Percentiles rank a stretch among this genome's conserved stretches.
Conservation (phyloP, 768 basidiomycete genomes). For the Scleroderma citrinum region DNA sequence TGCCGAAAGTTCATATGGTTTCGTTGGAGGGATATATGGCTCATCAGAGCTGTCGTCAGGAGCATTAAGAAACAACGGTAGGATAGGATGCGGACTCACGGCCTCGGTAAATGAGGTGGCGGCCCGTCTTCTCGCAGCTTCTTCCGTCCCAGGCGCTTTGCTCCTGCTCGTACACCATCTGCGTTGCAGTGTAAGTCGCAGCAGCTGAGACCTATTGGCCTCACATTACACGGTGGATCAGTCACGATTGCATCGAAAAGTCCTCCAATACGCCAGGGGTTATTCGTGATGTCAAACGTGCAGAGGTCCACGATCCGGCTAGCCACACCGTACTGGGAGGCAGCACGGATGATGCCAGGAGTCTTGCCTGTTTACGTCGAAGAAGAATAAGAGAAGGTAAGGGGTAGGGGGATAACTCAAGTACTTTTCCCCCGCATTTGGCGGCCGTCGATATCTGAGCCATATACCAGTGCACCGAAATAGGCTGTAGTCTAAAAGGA, state of each 20-base stretch:
- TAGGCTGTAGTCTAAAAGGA: constrained; percentile 65
- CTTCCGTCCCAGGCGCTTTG: constrained; percentile 74
- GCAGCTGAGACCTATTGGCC: constrained; percentile 1
- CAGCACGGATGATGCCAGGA: constrained; percentile 76
- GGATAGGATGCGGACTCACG: constrained; percentile 34
- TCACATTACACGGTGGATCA: constrained; percentile 75
- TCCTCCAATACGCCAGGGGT: constrained; percentile 85
- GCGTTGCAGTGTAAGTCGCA: not conserved
- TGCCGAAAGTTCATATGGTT: constrained; percentile 86
- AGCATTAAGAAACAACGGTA: not conserved
- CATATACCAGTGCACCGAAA: constrained; percentile 83
- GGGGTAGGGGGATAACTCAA: not conserved
- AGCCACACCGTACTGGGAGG: constrained; percentile 75
- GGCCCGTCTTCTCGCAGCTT: constrained; percentile 30
- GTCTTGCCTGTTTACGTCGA: constrained; percentile 24
- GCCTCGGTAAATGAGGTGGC: constrained; percentile 31
- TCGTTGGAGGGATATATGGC: constrained; percentile 83
- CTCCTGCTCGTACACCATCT: constrained; percentile 92
- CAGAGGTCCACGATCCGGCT: constrained; percentile 74
- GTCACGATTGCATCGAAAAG: constrained; percentile 93
- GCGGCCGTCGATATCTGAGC: constrained; percentile 95
- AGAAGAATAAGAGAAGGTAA: not conserved
- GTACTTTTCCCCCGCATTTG: constrained; percentile 94
- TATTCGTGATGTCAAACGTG: constrained; percentile 88
- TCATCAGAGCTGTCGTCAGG: constrained; percentile 36